Base-by-base conservation (phyloP, 139 green algal species). In the Chlorella sp. region DNA sequence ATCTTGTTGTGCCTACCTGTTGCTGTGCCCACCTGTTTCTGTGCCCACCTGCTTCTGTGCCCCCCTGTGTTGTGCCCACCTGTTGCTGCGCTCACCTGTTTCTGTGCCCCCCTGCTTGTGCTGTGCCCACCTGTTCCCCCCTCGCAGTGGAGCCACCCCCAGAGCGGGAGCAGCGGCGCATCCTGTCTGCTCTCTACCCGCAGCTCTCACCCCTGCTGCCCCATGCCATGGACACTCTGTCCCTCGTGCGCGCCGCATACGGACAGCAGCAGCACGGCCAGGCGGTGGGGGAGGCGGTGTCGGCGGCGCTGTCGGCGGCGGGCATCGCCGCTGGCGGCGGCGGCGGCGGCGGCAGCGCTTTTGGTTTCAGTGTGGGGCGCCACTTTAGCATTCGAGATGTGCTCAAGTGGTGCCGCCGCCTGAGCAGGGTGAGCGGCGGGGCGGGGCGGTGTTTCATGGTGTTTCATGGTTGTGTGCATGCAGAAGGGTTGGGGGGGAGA, bases 391-490 rank as follows among this genome's bases (percentile, higher is more conserved):
- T 97, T 15, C 91, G 97, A 15, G 97, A 99, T 60, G 39, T 98
- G 30, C 91, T 96, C 86, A 99, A 98, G 91, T 99, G 96, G 97
- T 95, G 93, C 81, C 76, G 82, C 3, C 93, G 97, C 88, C 95
- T 99, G 92, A 66, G 36, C 53, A 42, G 86, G 26, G 87, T 90
- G 76, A 39, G 76, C 0, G 14, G 32, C 30, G 11, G 64, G 64
- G 7, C 21, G 64, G n/a, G n/a, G n/a, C n/a, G n/a, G n/a, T n/a
- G n/a, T n/a, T n/a, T n/a, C n/a, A n/a, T n/a, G n/a, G n/a, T n/a
- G n/a, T n/a, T 71, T 9, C 48, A 57, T 57, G 48, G 48, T 57
- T 57, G 5, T 57, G 48, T 57, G 48, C 48, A 57, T 57, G 48
- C 48, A 9, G 48, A 57, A 57, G 48, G n/a, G n/a, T n/a, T n/a